Evolutionary conservation across 2,329 filamentous ascomycete species (phyloP), one percentile per base, ranked within the genome.

Genomic region (Thielaviopsis euricoi): DNA sequence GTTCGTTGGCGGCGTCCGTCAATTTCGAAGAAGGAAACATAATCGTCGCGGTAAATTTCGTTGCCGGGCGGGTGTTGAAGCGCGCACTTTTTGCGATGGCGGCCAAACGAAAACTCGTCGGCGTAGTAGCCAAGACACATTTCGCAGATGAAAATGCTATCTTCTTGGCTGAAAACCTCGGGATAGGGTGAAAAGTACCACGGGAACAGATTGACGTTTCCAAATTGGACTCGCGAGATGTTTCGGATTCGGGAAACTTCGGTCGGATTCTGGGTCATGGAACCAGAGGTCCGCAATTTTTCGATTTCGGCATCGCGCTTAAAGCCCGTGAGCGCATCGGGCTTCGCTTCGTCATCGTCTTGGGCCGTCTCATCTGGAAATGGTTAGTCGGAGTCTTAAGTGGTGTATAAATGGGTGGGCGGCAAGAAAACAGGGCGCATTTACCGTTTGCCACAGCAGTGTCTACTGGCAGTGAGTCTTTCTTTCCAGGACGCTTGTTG

Each of bases 181-280:
- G 93, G 93, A 66, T 98, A 98, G 0, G 93, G 93, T 5, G 89
- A 95, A 73, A 98, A 98, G 70, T 98, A 98, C 93, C 93, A 98
- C 0, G 93, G 93, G 68, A 95, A 94, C 50, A 98, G 81, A 65
- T 96, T 89, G 67, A 83, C 86, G 64, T 85, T 83, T 51, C 93
- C 94, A 76, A 98, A 97, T 68, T 97, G 91, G 3, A 98, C 85
- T 64, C 86, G 90, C 57, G 87, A 88, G 63, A 98, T 83, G 67
- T 98, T 98, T 66, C 93, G 85, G 58, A 98, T 95, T 56, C 94
- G 86, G 23, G 91, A 91, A 61, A 98, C 89, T 67, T 98, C 94
- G 13, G 91, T 89, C 59, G 95, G 93, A 63, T 97, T 97, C 68
- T 98, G 94, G 12, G 94, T 98, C 93, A 98, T 97, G 61, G 89